Base-by-base conservation (phyloP, 805 yeast genomes). In the Candida pseudoglaebosa region DNA sequence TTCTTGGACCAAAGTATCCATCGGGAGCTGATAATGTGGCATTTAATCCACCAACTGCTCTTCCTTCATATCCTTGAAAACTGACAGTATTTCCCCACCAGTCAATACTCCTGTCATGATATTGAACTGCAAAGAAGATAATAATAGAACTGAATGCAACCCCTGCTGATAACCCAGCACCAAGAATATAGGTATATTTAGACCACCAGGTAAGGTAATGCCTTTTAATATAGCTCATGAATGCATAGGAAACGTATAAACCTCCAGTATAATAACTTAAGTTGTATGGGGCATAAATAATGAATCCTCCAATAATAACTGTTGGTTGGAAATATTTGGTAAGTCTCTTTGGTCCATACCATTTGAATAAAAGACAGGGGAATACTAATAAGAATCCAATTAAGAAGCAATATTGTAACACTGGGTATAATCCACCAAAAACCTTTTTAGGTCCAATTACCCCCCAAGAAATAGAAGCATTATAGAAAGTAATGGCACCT, bases 391-490 rank as follows among this genome's bases (percentile, higher is more conserved):
- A 47, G 32, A 53, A 49, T 6, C 68, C 70, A 31, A 64, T 55
- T 44, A 62, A 53, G 52, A 64, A 61, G 30, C 63, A 61, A 43
- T 47, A 62, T 44, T 57, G 53, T 45, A 63, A 51, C 18, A 59
- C 38, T 15, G 67, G 68, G 43, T 63, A 61, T 19, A 61, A 42
- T n/a, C 61, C 61, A 13, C 43, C 44, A 38, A 62, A 62, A 4
- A 60, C 62, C 40, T 52, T 59, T 50, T 56, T 56, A 8, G 69
- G 69, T 0, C 87, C 87, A 47, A 82, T 70, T 53, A 59, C 71
- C 38, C 85, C 87, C 86, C 86, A 82, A 35, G 78, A 56, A 16
- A 81, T 67, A 0, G 83, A 72, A 2, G 85, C 76, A 26, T 71
- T 65, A 58, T 63, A 78, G 52, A 73, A 77, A 1, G 52, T 48